phyloP scores from a whole-genome alignment of 306 rosid species.

The Lablab purpureus region DNA sequence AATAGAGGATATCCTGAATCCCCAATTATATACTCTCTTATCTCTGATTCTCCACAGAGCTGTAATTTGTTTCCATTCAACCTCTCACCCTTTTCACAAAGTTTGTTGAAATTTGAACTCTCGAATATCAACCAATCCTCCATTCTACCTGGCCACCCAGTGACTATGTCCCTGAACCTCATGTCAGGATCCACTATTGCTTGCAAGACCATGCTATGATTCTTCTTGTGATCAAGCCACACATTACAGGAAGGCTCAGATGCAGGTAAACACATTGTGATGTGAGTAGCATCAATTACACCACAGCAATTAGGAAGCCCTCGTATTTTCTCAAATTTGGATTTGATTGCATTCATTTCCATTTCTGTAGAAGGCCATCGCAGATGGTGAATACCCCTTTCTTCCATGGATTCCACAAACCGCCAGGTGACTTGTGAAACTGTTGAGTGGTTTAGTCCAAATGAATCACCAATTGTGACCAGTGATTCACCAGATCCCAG shows the following conservation, averaged over 20 bases:
- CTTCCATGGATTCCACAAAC: slow-evolving; percentile 90
- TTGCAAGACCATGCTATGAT: slow-evolving; percentile 92
- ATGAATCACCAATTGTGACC: slow-evolving; percentile 69
- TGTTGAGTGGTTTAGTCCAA: slow-evolving; percentile 84
- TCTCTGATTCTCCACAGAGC: slow-evolving; percentile 63
- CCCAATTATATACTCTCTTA: slow-evolving; percentile 81
- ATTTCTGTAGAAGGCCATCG: slow-evolving; percentile 80
- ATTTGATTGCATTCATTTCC: slow-evolving; percentile 69
- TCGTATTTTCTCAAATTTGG: slow-evolving; percentile 70
- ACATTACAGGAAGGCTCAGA: slow-evolving; percentile 63
- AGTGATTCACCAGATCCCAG: slow-evolving; percentile 90
- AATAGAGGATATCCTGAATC: slow-evolving; percentile 83
- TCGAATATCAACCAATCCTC: slow-evolving; percentile 68
- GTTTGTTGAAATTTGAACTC: slow-evolving; percentile 70
- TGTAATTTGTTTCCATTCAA: slow-evolving; percentile 65
- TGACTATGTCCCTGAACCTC: slow-evolving; percentile 84
- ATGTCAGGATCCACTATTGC: slow-evolving; percentile 86
- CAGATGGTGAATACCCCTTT: slow-evolving; percentile 75
- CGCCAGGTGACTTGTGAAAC: slow-evolving; percentile 91
- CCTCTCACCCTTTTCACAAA: slow-evolving; percentile 71
- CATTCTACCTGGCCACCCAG: slow-evolving; percentile 93
- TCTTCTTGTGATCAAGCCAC: slow-evolving; percentile 88
- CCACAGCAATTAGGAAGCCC: slow-evolving; percentile 96
- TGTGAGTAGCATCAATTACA: slow-evolving; percentile 74
- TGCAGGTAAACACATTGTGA: slow-evolving; percentile 77